Evolutionary conservation across 163 green algal species (phyloP), one percentile per base, ranked within the genome.

Genomic region (Scenedesmus sp.): DNA sequence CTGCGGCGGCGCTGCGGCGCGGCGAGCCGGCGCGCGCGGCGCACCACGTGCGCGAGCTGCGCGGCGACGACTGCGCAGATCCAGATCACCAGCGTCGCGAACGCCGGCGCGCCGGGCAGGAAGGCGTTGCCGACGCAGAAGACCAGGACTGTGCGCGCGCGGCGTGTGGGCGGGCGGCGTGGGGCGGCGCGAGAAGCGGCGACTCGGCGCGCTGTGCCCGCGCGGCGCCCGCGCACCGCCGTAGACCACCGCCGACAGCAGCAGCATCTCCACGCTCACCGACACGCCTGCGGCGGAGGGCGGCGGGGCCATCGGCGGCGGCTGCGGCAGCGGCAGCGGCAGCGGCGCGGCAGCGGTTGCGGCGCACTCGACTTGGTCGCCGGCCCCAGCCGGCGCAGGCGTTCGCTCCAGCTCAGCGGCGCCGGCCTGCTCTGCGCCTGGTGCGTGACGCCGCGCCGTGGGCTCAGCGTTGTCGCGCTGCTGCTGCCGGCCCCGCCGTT

Each of bases 11-110:
- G 28, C 29, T 13, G 1, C 5, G 17, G 4, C 20, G 0, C 18
- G 51, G 31, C 60, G 7, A 44, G 22, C 17, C 10, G 5, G 57
- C n/a, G 11, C 15, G 22, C 28, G 36, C n/a, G 3, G 48, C 74
- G 75, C 63, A 81, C 74, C 28, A 44, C 77, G 24, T 75, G 75
- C 29, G 64, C 57, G 22, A 83, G 47, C 26, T 83, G 34, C 29
- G 75, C 75, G 9, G 28, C 54, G 17, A 77, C 45, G 1, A 83
- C 31, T 13, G 64, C 36, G 28, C 64, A 70, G 20, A 71, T 63
- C 75, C 75, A 83, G 11, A 83, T 83, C 13, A 83, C 28, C 9
- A 83, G 24, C 24, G 75, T 64, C 9, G 34, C 54, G 47, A 83
- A 83, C 0, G 64, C 64, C 26, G 63, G 39, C 22, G 31, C 28